These are phyloP conservation scores for Santalum album DNA, from an alignment of 164 flowering plant genomes.

Conservation along the genomic window DNA sequence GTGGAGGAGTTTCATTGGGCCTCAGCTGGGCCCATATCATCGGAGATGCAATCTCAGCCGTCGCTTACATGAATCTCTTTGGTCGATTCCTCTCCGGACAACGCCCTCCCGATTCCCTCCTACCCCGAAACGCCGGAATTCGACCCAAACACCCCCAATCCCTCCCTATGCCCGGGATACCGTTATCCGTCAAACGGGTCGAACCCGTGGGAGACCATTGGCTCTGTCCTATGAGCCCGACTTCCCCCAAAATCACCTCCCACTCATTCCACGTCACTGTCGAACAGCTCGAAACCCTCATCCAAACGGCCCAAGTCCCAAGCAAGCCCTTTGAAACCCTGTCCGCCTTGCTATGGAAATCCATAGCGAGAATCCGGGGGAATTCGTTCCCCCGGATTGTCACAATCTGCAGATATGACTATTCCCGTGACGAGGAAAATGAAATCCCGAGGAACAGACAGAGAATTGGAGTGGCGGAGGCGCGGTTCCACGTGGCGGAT, in stretches of 20 bases:
- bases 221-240: conserved; percentile 17
- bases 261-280: conserved; percentile 30
- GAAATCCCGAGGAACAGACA: conserved; percentile 28
- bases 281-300: conserved; percentile 25
- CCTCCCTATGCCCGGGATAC: conserved; percentile 9
- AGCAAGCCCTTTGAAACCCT: conserved; percentile 34
- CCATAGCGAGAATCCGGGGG: conserved; percentile 38
- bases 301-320: conserved; percentile 13
- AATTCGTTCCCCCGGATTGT: conserved; percentile 21
- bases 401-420: conserved; percentile 31
- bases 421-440: conserved; percentile 4
- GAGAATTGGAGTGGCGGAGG: conserved; percentile 33
- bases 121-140: neutral
- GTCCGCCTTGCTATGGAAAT: conserved; percentile 54
- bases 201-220: conserved; percentile 46
- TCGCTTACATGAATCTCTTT: conserved; percentile 48
- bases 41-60: conserved; percentile 58
- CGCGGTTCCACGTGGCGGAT: conserved; percentile 17
- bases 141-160: neutral
- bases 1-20: conserved; percentile 68
- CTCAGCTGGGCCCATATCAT: conserved; percentile 73
- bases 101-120: conserved; percentile 8
- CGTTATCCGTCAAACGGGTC: conserved; percentile 18
- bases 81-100: conserved; percentile 28
- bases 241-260: conserved; percentile 26